These are phyloP conservation scores for Gloeopeniophorella convolvens DNA, from an alignment of 768 basidiomycete species.

Conservation along the genomic window DNA sequence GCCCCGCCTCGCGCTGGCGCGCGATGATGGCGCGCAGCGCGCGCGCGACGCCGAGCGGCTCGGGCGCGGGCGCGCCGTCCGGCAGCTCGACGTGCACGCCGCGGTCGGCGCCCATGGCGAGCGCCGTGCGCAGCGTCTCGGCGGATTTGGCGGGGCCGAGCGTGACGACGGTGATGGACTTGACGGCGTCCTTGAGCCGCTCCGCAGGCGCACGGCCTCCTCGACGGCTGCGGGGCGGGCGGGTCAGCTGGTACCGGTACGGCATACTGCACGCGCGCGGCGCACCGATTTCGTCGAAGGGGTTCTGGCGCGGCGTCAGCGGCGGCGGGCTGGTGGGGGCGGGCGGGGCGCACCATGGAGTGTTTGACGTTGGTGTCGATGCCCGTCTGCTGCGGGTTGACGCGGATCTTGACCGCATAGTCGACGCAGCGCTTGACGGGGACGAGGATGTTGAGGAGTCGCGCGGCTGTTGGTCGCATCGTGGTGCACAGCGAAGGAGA, in stretches of 20 bases:
- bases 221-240: constrained; percentile 65
- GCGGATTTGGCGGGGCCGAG: constrained; percentile 87
- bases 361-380: constrained; percentile 98
- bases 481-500: background rate
- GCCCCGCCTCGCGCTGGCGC: constrained; percentile 41
- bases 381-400: constrained; percentile 91
- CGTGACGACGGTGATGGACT: constrained; percentile 87
- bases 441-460: constrained; percentile 84
- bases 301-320: constrained; percentile 55
- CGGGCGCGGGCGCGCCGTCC: constrained; percentile 65
- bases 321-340: background rate
- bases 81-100: constrained; percentile 86
- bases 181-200: constrained; percentile 64
- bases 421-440: constrained; percentile 94
- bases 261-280: too few species aligned
- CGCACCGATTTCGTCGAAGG: constrained; percentile 96
- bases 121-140: constrained; percentile 90
- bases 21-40: constrained; percentile 73
- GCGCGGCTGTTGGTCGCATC: constrained; percentile 71
- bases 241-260: too few species aligned
- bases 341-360: constrained; percentile 70
- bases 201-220: constrained; percentile 96
- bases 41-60: constrained; percentile 89
- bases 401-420: constrained; percentile 97
- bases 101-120: constrained; percentile 96